Conservation (phyloP, 768 basidiomycete genomes). For the Kwoniella sp. region DNA sequence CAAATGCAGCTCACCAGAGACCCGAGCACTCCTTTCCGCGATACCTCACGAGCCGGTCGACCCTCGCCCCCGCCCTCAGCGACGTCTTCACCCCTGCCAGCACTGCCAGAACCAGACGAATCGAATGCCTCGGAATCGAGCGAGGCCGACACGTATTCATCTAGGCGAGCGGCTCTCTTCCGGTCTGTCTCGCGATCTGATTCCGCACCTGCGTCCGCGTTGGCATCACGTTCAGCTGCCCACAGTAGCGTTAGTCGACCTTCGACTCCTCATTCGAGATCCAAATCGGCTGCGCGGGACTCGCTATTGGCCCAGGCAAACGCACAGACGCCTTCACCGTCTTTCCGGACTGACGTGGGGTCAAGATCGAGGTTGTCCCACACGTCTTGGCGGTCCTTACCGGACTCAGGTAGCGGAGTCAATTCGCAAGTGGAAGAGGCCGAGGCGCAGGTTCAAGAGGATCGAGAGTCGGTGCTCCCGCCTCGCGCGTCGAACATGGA, state of each 20-base stretch:
- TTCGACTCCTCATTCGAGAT: no score
- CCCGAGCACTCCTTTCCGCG: background rate
- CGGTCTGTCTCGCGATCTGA: conserved; percentile 17
- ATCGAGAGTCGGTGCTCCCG: no score
- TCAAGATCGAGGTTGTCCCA: conserved; percentile 6
- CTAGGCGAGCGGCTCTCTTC: conserved; percentile 28
- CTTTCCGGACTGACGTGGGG: conserved; percentile 2
- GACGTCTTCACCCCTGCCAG: conserved; percentile 21
- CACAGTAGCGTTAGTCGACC: no score
- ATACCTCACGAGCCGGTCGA: background rate
- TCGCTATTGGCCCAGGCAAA: no score
- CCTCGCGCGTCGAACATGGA: no score
- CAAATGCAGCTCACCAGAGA: no score
- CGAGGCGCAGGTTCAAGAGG: no score
- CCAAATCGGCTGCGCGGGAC: no score
- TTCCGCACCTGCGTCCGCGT: background rate
- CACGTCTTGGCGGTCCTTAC: no score
- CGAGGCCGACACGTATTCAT: conserved; percentile 23
- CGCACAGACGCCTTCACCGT: background rate
- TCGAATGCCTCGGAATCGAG: conserved; percentile 4
- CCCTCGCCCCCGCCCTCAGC: background rate
- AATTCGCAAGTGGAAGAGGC: no score
- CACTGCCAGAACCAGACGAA: conserved; percentile 26
- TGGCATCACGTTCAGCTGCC: no score
- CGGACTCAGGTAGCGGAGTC: no score